Evolutionary conservation across 768 basidiomycete species (phyloP).

Genomic region (Pisolithus albus): DNA sequence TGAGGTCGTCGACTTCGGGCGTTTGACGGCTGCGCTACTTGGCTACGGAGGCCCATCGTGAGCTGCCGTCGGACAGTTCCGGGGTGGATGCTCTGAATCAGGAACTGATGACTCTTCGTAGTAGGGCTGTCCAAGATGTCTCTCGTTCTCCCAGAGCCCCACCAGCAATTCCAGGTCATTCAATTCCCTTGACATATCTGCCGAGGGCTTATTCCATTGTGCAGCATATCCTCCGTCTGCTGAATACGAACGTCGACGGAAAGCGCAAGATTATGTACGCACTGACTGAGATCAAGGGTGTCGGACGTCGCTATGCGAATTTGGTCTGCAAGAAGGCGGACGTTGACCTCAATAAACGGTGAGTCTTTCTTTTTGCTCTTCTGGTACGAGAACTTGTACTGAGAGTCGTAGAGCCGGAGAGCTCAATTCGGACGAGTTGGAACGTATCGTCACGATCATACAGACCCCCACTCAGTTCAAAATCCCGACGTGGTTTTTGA

Average conservation of each 20-base stretch:
- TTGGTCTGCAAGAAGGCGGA: slow-evolving; percentile 99
- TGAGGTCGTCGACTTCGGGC: neutral
- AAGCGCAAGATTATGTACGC: slow-evolving; percentile 99
- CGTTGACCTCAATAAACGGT: slow-evolving; percentile 98
- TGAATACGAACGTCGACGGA: slow-evolving; percentile 99
- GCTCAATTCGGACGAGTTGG: slow-evolving; percentile 98
- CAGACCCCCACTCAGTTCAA: slow-evolving; percentile 99
- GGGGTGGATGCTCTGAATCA: slow-evolving; percentile 14
- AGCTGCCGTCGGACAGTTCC: neutral
- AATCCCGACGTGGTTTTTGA: slow-evolving; percentile 98
- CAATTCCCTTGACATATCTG: neutral
- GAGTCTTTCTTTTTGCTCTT: slow-evolving; percentile 21
- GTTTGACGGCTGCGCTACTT: neutral
- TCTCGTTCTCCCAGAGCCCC: slow-evolving; percentile 92
- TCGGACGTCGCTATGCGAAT: slow-evolving; percentile 97
- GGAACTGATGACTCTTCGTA: slow-evolving; percentile 10
- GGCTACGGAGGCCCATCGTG: neutral
- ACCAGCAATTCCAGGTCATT: slow-evolving; percentile 89
- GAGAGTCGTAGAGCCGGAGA: slow-evolving; percentile 76
- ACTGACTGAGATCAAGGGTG: slow-evolving; percentile 99
- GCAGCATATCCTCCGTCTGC: slow-evolving; percentile 97
- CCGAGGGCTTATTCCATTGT: slow-evolving; percentile 5
- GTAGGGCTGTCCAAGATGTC: slow-evolving; percentile 56
- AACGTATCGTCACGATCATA: slow-evolving; percentile 98
- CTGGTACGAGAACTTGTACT: slow-evolving; percentile 2